Evolutionary conservation across 106 monocot genomes (phyloP), one percentile per base, ranked within the genome.

Genomic region (Chionographis japonica): DNA sequence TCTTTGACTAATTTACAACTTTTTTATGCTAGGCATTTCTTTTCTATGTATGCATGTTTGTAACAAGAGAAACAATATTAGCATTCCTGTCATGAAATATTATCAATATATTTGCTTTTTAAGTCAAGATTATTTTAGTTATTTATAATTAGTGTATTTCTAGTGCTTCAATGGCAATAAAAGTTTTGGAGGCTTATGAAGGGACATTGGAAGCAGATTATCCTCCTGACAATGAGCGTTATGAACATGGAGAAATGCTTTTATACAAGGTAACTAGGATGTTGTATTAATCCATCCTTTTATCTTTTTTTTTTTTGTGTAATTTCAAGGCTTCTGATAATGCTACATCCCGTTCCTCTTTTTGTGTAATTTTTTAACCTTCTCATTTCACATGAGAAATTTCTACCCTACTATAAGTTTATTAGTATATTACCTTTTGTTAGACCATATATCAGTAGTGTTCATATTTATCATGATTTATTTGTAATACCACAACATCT

Each of bases 201-300:
- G 89, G 97, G 56, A 97, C 97, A 56, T 54, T 97, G 54, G 97
- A 92, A 79, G 97, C 92, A 83, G 92, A 92, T 75, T 97, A 87
- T 77, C 97, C 97, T 75, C 87, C 97, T 40, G 92, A 92, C 3
- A 97, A 81, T 75, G 97, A 97, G 71, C 84, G 87, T 35, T 89
- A 86, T 78, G 97, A 97, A 72, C 97, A 97, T 79, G 80, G 92
- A 58, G 97, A 97, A 77, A 97, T 97, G 97, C 92, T 97, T 51
- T 68, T 97, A 60, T 97, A 97, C 53, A 97, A 92, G 89, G 97
- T 97, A 70, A 76, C 27, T 61, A 12, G 9, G 60, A 35, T 57
- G 17, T 58, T 15, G 36, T 72, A 43, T 12, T 15, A 13, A 54
- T 35, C n/a, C 16, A 49, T 60, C 37, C 40, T 65, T 9, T 40